Base-by-base conservation (phyloP, 1,284 basidiomycete genomes). In the Anthracocystis panici-leucophaei region DNA sequence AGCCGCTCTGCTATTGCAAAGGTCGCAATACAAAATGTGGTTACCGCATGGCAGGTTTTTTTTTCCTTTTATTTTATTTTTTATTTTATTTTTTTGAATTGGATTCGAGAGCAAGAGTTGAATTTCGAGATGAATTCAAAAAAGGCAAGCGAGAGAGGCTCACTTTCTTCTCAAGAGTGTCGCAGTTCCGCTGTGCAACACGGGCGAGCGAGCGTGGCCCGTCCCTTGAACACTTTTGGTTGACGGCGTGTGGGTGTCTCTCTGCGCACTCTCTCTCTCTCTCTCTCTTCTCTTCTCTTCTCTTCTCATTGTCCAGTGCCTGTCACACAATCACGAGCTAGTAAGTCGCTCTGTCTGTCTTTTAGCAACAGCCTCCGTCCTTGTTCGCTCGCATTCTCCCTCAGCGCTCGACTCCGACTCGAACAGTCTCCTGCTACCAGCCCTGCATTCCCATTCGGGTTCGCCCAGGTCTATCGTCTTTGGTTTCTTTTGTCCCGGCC, bases 401-500 rank as follows among this genome's bases (percentile, higher is more conserved):
- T 38, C n/a, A 40, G 18, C 21, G 25, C 33, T 38, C 38, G 14
- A 3, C 11, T 16, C 35, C 14, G 35, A 16, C 35, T 16, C 35
- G 14, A 25, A 58, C 57, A 57, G 31, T 50, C 20, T 48, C 23
- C 4, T 21, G 20, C 40, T n/a, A 7, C 12, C 52, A 54, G 48
- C 38, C 48, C 44, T 48, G 29, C 44, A 20, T 52, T 54, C 48
- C 23, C 44, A 16, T 52, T 50, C 40, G 68, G 52, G 65, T 51
- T 54, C 65, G 54, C 65, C 65, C 57, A 60, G 71, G 65, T 74
- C 45, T 57, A 23, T 61, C 65, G 65, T 74, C 71, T 74, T 74
- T 68, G 71, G 71, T 69, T 50, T 55, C 33, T 48, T 74, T 62
- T 65, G 71, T 64, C 33, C n/a, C 65, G 68, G 71, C 61, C 57